These are phyloP conservation scores for Piromyces finnis DNA, from an alignment of 192 early-diverging fungal genomes.

Conservation along the genomic window DNA sequence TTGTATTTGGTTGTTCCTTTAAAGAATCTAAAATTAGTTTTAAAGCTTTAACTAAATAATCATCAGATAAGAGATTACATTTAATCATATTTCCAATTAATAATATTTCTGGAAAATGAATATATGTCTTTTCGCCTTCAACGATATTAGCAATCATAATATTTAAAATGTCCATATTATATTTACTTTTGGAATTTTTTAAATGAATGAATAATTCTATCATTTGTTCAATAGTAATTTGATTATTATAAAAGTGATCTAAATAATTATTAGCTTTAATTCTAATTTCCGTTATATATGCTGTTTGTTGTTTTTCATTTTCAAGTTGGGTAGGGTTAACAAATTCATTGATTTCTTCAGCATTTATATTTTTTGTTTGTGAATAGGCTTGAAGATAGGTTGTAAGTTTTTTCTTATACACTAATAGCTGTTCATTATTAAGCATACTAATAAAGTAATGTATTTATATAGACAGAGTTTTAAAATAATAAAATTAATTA, in stretches of 20 bases:
- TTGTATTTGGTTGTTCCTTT: constrained; percentile 52
- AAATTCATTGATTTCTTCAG: not conserved
- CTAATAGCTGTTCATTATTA: not conserved
- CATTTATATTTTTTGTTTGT: not conserved
- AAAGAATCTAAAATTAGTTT: constrained; percentile 78
- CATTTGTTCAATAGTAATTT: not conserved
- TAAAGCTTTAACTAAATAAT: constrained; percentile 62
- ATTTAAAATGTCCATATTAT: not conserved
- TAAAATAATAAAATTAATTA: too few species aligned
- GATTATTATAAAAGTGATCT: not conserved
- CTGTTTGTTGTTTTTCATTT: not conserved
- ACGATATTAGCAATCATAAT: not conserved
- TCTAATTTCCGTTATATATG: not conserved
- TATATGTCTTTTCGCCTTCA: not conserved
- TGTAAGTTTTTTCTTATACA: not conserved
- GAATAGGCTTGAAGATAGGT: not conserved
- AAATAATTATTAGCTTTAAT: not conserved
- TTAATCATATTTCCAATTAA: constrained; percentile 69
- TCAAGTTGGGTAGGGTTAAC: not conserved
- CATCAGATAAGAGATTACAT: constrained; percentile 61
- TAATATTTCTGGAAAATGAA: not conserved
- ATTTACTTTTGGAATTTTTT: not conserved
- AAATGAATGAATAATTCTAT: not conserved
- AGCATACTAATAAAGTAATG: not conserved
- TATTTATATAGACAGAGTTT: not conserved